These are phyloP conservation scores for Ogataea henricii DNA, from an alignment of 805 yeast species.

Conservation along the genomic window DNA sequence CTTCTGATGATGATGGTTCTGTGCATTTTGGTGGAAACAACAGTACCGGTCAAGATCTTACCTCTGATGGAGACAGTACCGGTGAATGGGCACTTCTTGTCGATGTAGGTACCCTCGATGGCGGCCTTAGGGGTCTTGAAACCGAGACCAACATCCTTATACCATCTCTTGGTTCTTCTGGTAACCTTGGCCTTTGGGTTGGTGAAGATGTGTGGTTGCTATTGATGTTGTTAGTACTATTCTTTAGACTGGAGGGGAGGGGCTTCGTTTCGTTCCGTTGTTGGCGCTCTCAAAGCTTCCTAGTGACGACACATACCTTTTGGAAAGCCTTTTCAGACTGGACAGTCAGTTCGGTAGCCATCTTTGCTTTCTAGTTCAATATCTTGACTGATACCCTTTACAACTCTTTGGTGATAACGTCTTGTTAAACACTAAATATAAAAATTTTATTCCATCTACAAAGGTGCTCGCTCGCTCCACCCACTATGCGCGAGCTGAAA, in stretches of 20 bases:
- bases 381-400: conserved; percentile 1
- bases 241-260: no score
- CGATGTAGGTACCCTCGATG: conserved; percentile 97
- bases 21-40: conserved; percentile 99
- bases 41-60: conserved; percentile 98
- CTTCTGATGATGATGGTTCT: conserved; percentile 99
- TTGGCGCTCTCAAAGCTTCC: not conserved
- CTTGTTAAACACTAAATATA: conserved; percentile 3
- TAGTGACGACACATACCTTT: conserved; percentile 69
- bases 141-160: conserved; percentile 99
- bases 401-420: not conserved
- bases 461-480: not conserved
- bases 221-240: conserved; percentile 22
- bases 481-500: conserved; percentile 6
- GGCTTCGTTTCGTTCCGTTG: no score
- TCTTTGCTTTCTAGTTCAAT: conserved; percentile 43
- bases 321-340: conserved; percentile 99
- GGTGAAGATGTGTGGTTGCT: conserved; percentile 99
- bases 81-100: conserved; percentile 99
- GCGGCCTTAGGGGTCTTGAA: conserved; percentile 99
- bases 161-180: conserved; percentile 99
- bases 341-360: conserved; percentile 99
- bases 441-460: conserved; percentile 5
- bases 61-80: conserved; percentile 99
- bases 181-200: conserved; percentile 99